Base-by-base conservation (phyloP, 805 yeast species). In the Yarrowia phangngaensis region DNA sequence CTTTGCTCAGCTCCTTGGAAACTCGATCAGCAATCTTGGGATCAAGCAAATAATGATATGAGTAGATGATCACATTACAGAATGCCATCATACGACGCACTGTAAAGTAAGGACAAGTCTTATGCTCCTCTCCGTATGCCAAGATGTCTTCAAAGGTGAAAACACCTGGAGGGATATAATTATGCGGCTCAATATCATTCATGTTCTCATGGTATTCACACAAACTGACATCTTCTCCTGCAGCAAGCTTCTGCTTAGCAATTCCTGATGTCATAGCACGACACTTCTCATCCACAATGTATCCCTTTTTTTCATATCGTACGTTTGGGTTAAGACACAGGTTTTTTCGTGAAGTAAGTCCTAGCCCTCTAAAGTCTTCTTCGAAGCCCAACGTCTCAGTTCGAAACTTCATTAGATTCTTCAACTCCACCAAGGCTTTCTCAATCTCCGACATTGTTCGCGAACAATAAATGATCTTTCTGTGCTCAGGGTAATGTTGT, bases 381-480 rank as follows among this genome's bases (percentile, higher is more conserved):
- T 70, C 82, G 58, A 74, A 79, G 0, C 97, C 97, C 41, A 92
- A 70, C 60, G 86, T 95, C 40, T 78, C 72, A 2, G 88, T 67
- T 56, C 99, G 74, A 62, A 75, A 92, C 50, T 79, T 85, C 97
- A 92, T 92, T 58, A 92, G 72, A 50, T 78, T 79, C 54, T 84
- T 80, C 70, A 92, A 72, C 69, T 92, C 99, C 6, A 90, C 86
- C 61, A 92, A 69, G 0, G 98, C 97, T 67, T 92, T 92, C 68
- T 92, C 98, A 63, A 92, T 92, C 69, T 92, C 99, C 8, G 97
- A 86, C 97, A 92, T 92, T 24, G 99, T 92, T 74, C 99, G 97
- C 4, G 98, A 92, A 66, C 99, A 92, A 67, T 92, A 92, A 6
- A 92, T 86, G 56, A 92, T 80, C 71, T 90, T 92, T 13, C 95